Evolutionary conservation across 371 early-diverging fungal species (phyloP).

Genomic region (Scutellospora calospora): DNA sequence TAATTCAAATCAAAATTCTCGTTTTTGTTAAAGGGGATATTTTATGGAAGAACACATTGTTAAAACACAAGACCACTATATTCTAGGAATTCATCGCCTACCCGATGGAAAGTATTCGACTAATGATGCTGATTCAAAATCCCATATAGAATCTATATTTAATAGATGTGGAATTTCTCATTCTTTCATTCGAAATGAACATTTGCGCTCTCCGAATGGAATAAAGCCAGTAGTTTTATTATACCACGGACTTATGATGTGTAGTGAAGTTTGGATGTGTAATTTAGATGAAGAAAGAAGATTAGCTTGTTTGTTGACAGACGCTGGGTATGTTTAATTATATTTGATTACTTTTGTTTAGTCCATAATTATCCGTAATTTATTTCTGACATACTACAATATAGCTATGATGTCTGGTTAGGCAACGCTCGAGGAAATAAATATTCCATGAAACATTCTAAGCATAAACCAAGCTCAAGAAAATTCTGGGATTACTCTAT

Average conservation of each 20-base stretch:
- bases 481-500: constrained; percentile 95
- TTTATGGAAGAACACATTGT: constrained; percentile 87
- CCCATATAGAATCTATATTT: constrained; percentile 14
- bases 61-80: constrained; percentile 87
- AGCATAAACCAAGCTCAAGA: constrained; percentile 69
- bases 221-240: constrained; percentile 87
- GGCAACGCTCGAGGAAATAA: constrained; percentile 98
- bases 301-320: constrained; percentile 77
- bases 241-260: constrained; percentile 96
- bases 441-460: constrained; percentile 88
- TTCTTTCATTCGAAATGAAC: constrained; percentile 15
- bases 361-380: not conserved
- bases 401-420: constrained; percentile 94
- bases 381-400: not conserved
- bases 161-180: constrained; percentile 17
- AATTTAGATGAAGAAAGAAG: constrained; percentile 73
- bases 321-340: constrained; percentile 62
- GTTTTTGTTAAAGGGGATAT: constrained; percentile 79
- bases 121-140: constrained; percentile 29
- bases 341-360: not conserved
- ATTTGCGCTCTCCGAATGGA: not conserved
- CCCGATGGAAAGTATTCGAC: constrained; percentile 43
- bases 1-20: constrained; percentile 43
- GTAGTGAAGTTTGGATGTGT: constrained; percentile 91
- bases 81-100: constrained; percentile 90